phyloP scores from a whole-genome alignment of 2,329 filamentous ascomycete species.

The Amauroascus verrucosus region DNA sequence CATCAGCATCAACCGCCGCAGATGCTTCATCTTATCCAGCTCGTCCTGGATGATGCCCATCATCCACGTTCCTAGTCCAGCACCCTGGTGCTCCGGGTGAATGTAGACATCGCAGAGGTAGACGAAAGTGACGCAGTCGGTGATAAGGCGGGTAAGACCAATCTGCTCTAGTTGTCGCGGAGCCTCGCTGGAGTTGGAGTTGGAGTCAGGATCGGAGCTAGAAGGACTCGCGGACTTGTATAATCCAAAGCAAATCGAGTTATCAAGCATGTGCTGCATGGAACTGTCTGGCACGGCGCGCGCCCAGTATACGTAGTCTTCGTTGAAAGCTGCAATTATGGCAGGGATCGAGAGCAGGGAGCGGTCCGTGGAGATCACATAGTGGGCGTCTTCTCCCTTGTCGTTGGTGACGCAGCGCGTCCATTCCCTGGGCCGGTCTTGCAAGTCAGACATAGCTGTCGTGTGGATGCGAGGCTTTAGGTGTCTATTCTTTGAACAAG shows the following conservation, averaged over 20 bases:
- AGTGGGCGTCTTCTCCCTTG: slow-evolving; percentile 32
- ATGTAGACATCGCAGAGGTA: slow-evolving; percentile 63
- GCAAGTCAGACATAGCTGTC: background rate
- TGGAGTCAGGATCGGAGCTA: too few relatives aligned
- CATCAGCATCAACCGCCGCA: slow-evolving; percentile 49
- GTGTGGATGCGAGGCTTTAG: too few relatives aligned
- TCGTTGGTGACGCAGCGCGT: background rate
- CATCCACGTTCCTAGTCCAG: slow-evolving; percentile 56
- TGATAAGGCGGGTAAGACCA: slow-evolving; percentile 55
- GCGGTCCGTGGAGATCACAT: slow-evolving; percentile 53
- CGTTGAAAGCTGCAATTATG: slow-evolving; percentile 47
- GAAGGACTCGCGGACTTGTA: slow-evolving; percentile 34
- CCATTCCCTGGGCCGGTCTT: slow-evolving; percentile 7
- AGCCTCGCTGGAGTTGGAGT: slow-evolving; percentile 5
- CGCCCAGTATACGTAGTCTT: slow-evolving; percentile 54
- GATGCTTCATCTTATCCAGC: slow-evolving; percentile 45
- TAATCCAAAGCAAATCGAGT: slow-evolving; percentile 51
- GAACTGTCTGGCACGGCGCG: slow-evolving; percentile 40
- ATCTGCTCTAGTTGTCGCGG: slow-evolving; percentile 34
- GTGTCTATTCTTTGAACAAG: too few relatives aligned
- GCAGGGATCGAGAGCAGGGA: slow-evolving; percentile 45
- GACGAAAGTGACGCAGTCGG: slow-evolving; percentile 58
- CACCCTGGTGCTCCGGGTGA: slow-evolving; percentile 47
- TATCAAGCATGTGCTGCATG: slow-evolving; percentile 45
- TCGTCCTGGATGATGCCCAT: slow-evolving; percentile 51